Evolutionary conservation across 192 early-diverging fungal species (phyloP), one percentile per base, ranked within the genome.

Genomic region (Coemansia sp.): DNA sequence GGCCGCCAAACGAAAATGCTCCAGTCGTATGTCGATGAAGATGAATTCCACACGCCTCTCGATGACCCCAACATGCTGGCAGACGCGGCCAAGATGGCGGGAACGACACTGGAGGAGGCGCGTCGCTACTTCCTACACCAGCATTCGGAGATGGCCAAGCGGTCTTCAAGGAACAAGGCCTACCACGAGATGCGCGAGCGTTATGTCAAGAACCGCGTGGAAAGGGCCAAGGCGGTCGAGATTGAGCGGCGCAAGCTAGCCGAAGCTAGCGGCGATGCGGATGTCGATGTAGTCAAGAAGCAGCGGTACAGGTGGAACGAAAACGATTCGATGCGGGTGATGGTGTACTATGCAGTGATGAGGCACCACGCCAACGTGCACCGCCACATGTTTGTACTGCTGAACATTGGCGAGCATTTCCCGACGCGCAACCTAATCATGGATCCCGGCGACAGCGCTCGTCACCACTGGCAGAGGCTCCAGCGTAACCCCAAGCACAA

Each of bases 121-220:
- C 24, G 73, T 1, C 60, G 46, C 60, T 84, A 69, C 69, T 76
- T 58, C 44, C 70, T 68, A 55, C 68, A 79, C 27, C n/a, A 55
- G 11, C 22, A 71, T 13, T 57, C 53, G 10, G 9, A 57, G 29
- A 57, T 57, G 53, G 53, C 24, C 53, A 9, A 29, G 13, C 10
- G 20, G 22, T 53, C 50, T 8, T 53, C 50, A 3, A 27, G 11
- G 12, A 11, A 3, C 50, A 53, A 27, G 24, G 50, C 50, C 1
- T 27, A 27, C 50, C 20, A 27, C 9, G 22, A 24, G 50, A 9
- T 10, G 10, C 53, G 53, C 53, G 11, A 57, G 24, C 27, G 27
- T 4, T 57, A 29, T 13, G 53, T 57, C 24, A 29, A 15, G 13
- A 12, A 57, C 3, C 53, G 53, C 53, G 24, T 57, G 24, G 12